Base-by-base conservation (phyloP, 2,329 filamentous ascomycete genomes). In the Aureobasidium mangrovei region DNA sequence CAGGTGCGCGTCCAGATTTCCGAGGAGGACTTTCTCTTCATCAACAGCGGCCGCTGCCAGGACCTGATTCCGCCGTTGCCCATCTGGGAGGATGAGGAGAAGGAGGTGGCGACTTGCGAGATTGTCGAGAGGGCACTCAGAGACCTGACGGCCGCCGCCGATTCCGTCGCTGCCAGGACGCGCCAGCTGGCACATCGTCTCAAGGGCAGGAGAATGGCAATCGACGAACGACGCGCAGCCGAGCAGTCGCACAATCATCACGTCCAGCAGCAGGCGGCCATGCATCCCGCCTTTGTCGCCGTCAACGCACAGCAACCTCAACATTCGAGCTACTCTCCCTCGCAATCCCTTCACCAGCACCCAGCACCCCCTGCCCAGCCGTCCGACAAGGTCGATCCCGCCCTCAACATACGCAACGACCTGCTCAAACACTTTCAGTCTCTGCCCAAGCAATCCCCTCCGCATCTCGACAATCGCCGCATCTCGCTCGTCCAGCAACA, bases 21-120 rank as follows among this genome's bases (percentile, higher is more conserved):
- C 18, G 88, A 94, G 67, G 88, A 94, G 66, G 89, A 95, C 66
- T 95, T 85, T 76, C 79, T 90, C 40, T 74, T 95, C 60, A 91
- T 95, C 60, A 82, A 83, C 53, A 91, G 86, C 38, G 88, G 89
- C 29, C 86, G 88, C 60, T 81, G 91, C 8, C 87, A 94, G 68
- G 84, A 88, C 65, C 80, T 90, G 69, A 88, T 90, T 18, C 85
- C 88, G 2, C 84, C 85, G 10, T 83, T 91, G 59, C 88, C 88
- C 0, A 84, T 93, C 46, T 82, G 86, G 56, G 88, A 94, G 65
- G 89, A 95, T 64, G 90, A 95, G 70, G 82, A 85, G 65, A 88
- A 89, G 60, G 89, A 95, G 66, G 70, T 94, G 36, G 88, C 84
- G 9, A 91, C 88, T 0, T 74, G 94, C 62, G 88, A 93, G 62